Conservation (phyloP, 306 rosid species). For the Dalbergia cochinchinensis region DNA sequence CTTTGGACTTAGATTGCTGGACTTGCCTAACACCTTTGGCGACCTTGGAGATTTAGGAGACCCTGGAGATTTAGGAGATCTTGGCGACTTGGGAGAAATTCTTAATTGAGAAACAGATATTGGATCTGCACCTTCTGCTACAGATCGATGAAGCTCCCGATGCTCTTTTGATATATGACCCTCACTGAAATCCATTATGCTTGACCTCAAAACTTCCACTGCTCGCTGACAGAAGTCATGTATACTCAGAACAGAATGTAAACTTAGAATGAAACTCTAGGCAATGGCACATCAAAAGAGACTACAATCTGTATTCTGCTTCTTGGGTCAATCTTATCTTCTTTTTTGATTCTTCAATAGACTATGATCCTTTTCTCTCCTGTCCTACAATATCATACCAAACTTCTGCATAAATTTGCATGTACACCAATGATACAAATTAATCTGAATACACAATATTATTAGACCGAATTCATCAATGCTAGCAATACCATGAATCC, state of each 20-base stretch:
- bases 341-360: not conserved
- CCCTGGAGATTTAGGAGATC: conserved; percentile 53
- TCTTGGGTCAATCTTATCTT: conserved; percentile 30
- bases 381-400: conserved; percentile 45
- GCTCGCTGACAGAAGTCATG: conserved; percentile 35
- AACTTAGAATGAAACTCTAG: not conserved
- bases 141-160: conserved; percentile 57
- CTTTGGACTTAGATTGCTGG: conserved; percentile 51
- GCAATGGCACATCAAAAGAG: not conserved
- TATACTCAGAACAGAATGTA: conserved; percentile 32
- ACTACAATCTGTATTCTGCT: not conserved
- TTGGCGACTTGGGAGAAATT: conserved; percentile 57
- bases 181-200: conserved; percentile 59
- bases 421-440: conserved; percentile 4
- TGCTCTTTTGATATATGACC: conserved; percentile 58
- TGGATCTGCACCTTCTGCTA: conserved; percentile 61
- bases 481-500: not conserved
- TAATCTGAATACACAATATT: conserved; percentile 18
- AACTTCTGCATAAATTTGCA: conserved; percentile 30
- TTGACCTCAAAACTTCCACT: conserved; percentile 37
- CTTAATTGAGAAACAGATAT: conserved; percentile 53
- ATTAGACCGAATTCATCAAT: not conserved
- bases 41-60: conserved; percentile 59
- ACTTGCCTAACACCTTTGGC: conserved; percentile 49
- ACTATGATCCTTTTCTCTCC: conserved; percentile 27